Evolutionary conservation across 352 stramenopile genomes (phyloP).

Genomic region (Pythium aristosporum): DNA sequence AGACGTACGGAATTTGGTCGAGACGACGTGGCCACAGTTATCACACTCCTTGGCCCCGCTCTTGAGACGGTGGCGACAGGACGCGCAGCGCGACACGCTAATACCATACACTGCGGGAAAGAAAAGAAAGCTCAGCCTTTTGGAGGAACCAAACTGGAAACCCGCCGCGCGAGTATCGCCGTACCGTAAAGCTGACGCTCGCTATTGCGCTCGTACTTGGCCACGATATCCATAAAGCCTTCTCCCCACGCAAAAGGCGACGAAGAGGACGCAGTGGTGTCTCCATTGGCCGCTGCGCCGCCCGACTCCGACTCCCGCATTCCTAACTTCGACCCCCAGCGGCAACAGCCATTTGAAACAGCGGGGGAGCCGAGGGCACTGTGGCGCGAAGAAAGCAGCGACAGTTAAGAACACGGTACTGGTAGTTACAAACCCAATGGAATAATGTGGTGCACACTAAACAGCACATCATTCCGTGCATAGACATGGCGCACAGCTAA

Average conservation of each 20-base stretch:
- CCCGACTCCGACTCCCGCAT: background rate
- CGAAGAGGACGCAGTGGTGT: background rate
- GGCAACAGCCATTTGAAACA: background rate
- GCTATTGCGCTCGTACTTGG: constrained; percentile 49
- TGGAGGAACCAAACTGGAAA: background rate
- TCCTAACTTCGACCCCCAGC: background rate
- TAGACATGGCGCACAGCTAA: background rate
- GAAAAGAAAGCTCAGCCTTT: background rate
- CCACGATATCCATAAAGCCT: constrained; percentile 22
- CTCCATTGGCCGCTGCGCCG: background rate
- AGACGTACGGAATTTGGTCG: constrained; percentile 20
- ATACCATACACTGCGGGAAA: constrained; percentile 57
- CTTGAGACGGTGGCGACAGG: constrained; percentile 44
- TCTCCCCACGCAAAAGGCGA: constrained; percentile 13
- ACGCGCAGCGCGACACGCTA: constrained; percentile 44
- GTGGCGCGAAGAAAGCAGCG: background rate
- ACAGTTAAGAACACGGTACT: background rate
- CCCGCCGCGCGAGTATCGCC: background rate
- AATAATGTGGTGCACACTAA: constrained; percentile 8
- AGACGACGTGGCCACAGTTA: constrained; percentile 40
- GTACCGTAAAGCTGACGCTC: constrained; percentile 54
- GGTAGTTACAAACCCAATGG: background rate
- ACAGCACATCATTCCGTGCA: background rate
- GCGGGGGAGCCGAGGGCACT: background rate
- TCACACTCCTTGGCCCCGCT: constrained; percentile 33